Base-by-base conservation (phyloP, 2,329 filamentous ascomycete genomes). In the Aspergillus sp. region DNA sequence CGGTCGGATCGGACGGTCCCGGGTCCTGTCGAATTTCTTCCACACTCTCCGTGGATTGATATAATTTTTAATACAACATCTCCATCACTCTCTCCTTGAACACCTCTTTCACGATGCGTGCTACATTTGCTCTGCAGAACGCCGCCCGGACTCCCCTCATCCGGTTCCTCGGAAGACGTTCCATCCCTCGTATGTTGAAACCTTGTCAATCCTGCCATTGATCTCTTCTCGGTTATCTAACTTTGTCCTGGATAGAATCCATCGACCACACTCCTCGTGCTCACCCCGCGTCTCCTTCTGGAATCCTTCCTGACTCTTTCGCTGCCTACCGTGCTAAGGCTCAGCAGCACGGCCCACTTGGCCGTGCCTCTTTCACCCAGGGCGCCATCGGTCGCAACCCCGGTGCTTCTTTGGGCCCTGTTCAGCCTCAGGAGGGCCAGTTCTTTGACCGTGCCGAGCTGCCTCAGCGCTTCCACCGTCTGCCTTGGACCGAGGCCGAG, bases 401-500 rank as follows among this genome's bases (percentile, higher is more conserved):
- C 7, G 90, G 88, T 44, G 71, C 81, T 48, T 73, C 83, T 32
- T 76, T 96, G 8, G 90, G 91, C 37, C 71, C 86, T 9, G 75
- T 97, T 49, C 65, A 78, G 54, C 78, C 90, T 32, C 77, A 78
- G 47, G 70, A 81, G 59, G 91, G 91, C 56, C 74, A 88, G 66
- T 89, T 78, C 69, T 96, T 95, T 65, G 93, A 97, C 69, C 82
- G 90, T 57, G 87, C 82, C 56, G 87, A 98, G 71, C 82, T 98
- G 26, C 91, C 93, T 12, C 66, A 75, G 50, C 82, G 91, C 58
- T 98, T 96, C 79, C 82, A 84, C 61, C 80, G 89, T 52, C 73
- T 80, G 39, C 78, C 82, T 9, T 86, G 90, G 71, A 84, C 80
- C 32, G 70, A 83, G 56, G 83, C 83, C 35, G 93, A 98, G 79